phyloP scores from a whole-genome alignment of 495 filamentous ascomycete species.

The Lasiosphaeria miniovina region DNA sequence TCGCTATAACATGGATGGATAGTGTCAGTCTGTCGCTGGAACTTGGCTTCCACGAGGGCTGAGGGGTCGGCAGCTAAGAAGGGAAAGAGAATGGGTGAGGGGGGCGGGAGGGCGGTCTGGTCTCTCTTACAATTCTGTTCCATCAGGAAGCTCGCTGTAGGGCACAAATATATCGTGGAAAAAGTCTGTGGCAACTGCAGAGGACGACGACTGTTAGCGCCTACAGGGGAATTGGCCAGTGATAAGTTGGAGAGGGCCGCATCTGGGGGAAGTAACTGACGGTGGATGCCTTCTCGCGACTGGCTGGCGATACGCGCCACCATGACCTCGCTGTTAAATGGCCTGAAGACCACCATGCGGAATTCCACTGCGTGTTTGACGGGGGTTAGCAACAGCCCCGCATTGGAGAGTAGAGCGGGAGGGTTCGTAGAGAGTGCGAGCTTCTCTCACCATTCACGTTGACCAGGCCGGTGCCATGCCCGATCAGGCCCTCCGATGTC shows the following conservation, averaged over 20 bases:
- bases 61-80: background rate
- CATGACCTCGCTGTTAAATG: slow-evolving; percentile 89
- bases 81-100: background rate
- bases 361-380: slow-evolving; percentile 66
- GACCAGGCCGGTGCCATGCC: slow-evolving; percentile 82
- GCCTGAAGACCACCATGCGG: slow-evolving; percentile 87
- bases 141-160: slow-evolving; percentile 62
- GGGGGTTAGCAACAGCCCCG: no score
- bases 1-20: slow-evolving; percentile 42
- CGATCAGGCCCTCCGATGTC: slow-evolving; percentile 87
- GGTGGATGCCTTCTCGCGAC: slow-evolving; percentile 69
- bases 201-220: background rate
- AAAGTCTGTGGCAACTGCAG: slow-evolving; percentile 74
- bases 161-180: slow-evolving; percentile 88
- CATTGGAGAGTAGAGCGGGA: background rate
- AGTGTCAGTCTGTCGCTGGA: no score
- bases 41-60: no score
- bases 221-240: slow-evolving; percentile 1
- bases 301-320: slow-evolving; percentile 72
- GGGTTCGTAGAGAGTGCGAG: background rate
- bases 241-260: background rate
- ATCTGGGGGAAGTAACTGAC: slow-evolving; percentile 43
- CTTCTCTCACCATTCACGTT: slow-evolving; percentile 75
- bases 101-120: slow-evolving; percentile 26
- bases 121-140: slow-evolving; percentile 65